Base-by-base conservation (phyloP, 306 rosid genomes). In the Malus sieversii region DNA sequence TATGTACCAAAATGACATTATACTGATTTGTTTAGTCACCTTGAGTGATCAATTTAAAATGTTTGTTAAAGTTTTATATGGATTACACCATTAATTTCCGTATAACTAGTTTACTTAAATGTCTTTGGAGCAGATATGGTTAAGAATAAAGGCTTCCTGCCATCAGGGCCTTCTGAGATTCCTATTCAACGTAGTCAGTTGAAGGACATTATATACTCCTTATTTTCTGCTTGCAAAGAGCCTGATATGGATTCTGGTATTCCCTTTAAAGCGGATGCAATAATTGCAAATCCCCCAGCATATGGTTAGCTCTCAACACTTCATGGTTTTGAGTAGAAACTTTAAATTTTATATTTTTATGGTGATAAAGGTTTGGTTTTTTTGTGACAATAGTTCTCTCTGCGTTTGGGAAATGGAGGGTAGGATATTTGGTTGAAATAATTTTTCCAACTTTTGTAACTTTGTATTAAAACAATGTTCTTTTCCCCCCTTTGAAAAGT, bases 141-240 rank as follows among this genome's bases (percentile, higher is more conserved):
- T 68, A 96, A 96, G 82, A 96, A 96, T 78, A 96, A 96, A 85
- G 99, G 99, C 62, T 96, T 96, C 88, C 85, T 92, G 80, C 99
- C 99, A 16, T 96, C 99, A 5, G 99, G 98, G 76, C 99, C 99
- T 77, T 96, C 98, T 73, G 99, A 96, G 68, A 92, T 96, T 85
- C 98, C 91, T 64, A 35, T 84, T 51, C 99, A 96, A 79, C 86
- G 99, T 81, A 90, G 89, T 83, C 99, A 96, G 81, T 89, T 96
- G 79, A 96, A 96, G 84, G 98, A 92, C 32, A 92, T 96, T 70
- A 96, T 96, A 70, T 73, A 81, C 72, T 92, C 99, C 77, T 81
- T 96, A 76, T 88, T 83, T 87, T 85, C 97, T 78, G 99, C 99
- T 63, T 96, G 99, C 81, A 89, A 82, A 80, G 98, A 96, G n/a